phyloP scores from a whole-genome alignment of 2,329 filamentous ascomycete species.

The Fusarium acutatum region DNA sequence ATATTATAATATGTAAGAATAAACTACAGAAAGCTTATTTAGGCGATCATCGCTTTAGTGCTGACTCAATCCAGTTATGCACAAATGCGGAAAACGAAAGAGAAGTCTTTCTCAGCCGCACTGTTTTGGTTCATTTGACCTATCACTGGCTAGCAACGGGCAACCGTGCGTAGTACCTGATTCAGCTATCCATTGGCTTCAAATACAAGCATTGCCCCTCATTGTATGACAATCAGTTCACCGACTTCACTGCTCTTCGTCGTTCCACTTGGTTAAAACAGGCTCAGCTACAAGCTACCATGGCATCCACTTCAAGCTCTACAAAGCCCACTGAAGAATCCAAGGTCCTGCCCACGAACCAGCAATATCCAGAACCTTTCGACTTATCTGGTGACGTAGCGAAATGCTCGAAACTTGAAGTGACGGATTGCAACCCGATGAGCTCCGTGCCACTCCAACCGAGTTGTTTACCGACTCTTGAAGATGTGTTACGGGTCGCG shows the following conservation, averaged over 20 bases:
- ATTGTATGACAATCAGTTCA: background rate
- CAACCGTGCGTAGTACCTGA: background rate
- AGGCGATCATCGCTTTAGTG: background rate
- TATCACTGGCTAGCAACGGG: background rate
- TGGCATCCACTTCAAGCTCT: background rate
- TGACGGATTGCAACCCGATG: background rate
- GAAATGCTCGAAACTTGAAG: background rate
- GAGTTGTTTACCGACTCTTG: too few relatives aligned
- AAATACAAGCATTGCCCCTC: background rate
- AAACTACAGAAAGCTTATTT: background rate
- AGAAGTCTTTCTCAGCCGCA: background rate
- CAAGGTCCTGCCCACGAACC: background rate
- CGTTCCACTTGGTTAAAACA: background rate
- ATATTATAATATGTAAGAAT: too few relatives aligned
- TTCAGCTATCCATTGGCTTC: background rate
- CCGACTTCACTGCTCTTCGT: background rate
- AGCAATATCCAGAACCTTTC: background rate
- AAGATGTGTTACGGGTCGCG: too few relatives aligned
- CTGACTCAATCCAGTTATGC: background rate
- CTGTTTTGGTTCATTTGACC: background rate
- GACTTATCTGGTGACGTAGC: background rate
- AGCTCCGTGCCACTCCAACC: background rate
- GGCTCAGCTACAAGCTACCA: background rate
- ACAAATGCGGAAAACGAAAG: background rate
- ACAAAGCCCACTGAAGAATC: accelerated